These are phyloP conservation scores for Luffa aegyptiaca DNA, from an alignment of 306 rosid genomes.

Conservation along the genomic window DNA sequence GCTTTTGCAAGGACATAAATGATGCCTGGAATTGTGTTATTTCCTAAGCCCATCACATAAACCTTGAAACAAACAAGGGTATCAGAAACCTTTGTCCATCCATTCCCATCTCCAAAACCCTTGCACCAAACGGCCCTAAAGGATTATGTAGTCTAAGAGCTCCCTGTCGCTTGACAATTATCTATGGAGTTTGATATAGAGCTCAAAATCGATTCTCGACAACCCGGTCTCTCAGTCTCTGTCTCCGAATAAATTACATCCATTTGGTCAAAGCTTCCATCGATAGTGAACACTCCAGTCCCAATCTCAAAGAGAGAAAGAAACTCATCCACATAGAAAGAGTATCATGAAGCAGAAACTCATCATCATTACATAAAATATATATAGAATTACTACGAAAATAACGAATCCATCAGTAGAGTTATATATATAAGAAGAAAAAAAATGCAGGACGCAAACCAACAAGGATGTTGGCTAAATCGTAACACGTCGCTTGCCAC, in stretches of 20 bases:
- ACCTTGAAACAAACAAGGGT: no score
- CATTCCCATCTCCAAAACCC: no score
- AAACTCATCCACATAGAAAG: not conserved
- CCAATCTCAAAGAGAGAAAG: not conserved
- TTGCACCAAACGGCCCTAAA: no score
- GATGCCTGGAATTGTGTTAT: no score
- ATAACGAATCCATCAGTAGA: not conserved
- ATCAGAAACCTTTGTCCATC: no score
- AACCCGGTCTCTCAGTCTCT: not conserved
- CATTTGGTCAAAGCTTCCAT: not conserved
- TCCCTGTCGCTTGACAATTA: not conserved
- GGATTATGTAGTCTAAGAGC: not conserved
- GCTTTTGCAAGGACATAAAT: no score
- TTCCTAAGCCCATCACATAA: no score
- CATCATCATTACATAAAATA: not conserved
- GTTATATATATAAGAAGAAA: not conserved
- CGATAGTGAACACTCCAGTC: not conserved
- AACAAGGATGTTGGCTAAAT: constrained; percentile 10
- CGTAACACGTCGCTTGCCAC: not conserved
- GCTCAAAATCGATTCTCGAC: not conserved
- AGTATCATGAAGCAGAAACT: not conserved
- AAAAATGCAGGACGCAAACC: constrained; percentile 13
- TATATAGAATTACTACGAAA: not conserved
- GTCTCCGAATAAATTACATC: not conserved
- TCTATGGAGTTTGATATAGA: not conserved